Conservation (phyloP, 768 basidiomycete species). For the Panellus pusillus region DNA sequence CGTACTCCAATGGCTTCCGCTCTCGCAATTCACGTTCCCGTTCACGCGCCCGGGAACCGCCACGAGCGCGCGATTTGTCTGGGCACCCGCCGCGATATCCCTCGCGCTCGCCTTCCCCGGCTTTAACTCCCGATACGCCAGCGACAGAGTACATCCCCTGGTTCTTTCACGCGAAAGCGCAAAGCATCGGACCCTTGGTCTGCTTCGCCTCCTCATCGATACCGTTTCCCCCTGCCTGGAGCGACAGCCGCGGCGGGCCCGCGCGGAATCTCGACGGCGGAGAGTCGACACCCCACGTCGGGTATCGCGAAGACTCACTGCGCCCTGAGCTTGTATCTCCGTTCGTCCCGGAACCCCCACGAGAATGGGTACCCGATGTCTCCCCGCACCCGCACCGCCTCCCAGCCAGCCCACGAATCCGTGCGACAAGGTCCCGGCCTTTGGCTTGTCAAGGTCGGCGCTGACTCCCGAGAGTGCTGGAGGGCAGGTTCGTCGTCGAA, state of each 20-base stretch:
- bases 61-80: slow-evolving; percentile 7
- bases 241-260: no score
- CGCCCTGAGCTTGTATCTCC: not conserved
- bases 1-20: slow-evolving; percentile 2
- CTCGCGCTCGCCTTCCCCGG: slow-evolving; percentile 4
- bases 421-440: slow-evolving; percentile 41
- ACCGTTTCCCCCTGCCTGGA: not conserved
- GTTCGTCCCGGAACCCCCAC: slow-evolving; percentile 12
- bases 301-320: not conserved
- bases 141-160: slow-evolving; percentile 3
- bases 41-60: not conserved
- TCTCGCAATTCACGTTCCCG: slow-evolving; percentile 3
- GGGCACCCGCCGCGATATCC: not conserved
- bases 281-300: not conserved
- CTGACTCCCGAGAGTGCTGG: slow-evolving; percentile 33
- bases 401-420: slow-evolving; percentile 15
- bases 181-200: slow-evolving; percentile 3
- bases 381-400: slow-evolving; percentile 1
- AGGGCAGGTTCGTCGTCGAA: slow-evolving; percentile 39
- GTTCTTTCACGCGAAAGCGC: slow-evolving; percentile 7
- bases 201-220: not conserved
- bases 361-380: not conserved
- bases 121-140: slow-evolving; percentile 6
- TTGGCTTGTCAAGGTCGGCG: slow-evolving; percentile 38
- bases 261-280: not conserved